These are phyloP conservation scores for Vitellaria paradoxa DNA, from an alignment of 179 eudicot genomes.

Conservation along the genomic window DNA sequence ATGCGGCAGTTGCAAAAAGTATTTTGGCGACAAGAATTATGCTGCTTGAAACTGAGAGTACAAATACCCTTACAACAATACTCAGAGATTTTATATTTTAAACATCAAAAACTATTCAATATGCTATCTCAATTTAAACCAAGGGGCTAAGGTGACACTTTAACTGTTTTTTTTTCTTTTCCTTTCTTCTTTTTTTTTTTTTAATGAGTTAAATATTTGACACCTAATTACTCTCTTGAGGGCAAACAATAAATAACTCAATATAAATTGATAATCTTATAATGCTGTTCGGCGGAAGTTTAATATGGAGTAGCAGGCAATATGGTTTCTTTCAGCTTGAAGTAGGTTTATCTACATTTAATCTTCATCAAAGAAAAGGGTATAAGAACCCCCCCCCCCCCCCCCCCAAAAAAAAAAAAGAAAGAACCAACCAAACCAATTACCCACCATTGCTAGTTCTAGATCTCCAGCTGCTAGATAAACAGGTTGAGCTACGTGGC, in stretches of 20 bases:
- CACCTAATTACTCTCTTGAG: too few relatives aligned
- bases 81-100: neutral
- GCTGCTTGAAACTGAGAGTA: neutral
- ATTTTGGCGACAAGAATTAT: neutral
- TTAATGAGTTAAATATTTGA: too few relatives aligned
- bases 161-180: too few relatives aligned
- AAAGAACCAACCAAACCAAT: constrained; percentile 12
- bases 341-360: neutral
- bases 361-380: constrained; percentile 5
- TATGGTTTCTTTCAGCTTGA: neutral
- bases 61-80: neutral
- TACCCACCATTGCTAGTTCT: constrained; percentile 45
- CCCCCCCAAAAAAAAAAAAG: too few relatives aligned
- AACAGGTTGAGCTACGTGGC: constrained; percentile 96
- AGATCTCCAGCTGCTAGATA: constrained; percentile 67
- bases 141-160: neutral
- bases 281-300: neutral
- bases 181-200: neutral
- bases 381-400: too few relatives aligned
- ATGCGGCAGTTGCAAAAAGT: neutral
- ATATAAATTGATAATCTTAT: too few relatives aligned
- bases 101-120: neutral
- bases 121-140: constrained; percentile 5
- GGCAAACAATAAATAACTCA: too few relatives aligned
- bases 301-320: neutral